Evolutionary conservation across 2,329 filamentous ascomycete species (phyloP).

Genomic region (Cladophialophora bantiana): DNA sequence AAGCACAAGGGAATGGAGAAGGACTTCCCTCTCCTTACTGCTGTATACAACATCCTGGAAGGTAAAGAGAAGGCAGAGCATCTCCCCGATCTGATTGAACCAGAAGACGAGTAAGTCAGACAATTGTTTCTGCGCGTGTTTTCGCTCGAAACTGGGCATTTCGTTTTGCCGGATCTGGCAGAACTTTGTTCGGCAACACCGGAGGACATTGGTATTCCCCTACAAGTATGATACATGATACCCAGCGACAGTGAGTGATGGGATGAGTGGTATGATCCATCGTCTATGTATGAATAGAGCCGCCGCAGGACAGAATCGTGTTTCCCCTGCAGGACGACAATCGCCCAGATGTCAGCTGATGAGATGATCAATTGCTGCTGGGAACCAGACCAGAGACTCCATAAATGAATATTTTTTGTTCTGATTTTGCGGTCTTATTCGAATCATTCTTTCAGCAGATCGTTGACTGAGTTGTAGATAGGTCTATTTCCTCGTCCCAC

Average conservation of each 20-base stretch:
- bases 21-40: constrained; percentile 91
- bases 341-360: not conserved
- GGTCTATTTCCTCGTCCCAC: constrained; percentile 8
- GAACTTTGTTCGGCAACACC: constrained; percentile 8
- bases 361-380: not conserved
- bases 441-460: constrained; percentile 1
- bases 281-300: constrained; percentile 27
- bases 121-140: constrained; percentile 10
- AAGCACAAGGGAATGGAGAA: constrained; percentile 77
- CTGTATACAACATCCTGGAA: constrained; percentile 81
- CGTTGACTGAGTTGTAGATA: constrained; percentile 30
- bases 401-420: constrained; percentile 1
- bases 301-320: not conserved
- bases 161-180: constrained; percentile 18
- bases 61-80: constrained; percentile 79
- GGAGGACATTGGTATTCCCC: constrained; percentile 6
- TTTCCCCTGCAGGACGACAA: not conserved
- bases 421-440: not conserved
- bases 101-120: constrained; percentile 43
- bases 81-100: constrained; percentile 73
- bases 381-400: constrained; percentile 1
- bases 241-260: constrained; percentile 19
- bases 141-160: constrained; percentile 7
- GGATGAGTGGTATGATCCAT: constrained; percentile 16
- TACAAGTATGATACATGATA: constrained; percentile 33